phyloP scores from a whole-genome alignment of 2,329 filamentous ascomycete species.

The Helicocarpus griseus region DNA sequence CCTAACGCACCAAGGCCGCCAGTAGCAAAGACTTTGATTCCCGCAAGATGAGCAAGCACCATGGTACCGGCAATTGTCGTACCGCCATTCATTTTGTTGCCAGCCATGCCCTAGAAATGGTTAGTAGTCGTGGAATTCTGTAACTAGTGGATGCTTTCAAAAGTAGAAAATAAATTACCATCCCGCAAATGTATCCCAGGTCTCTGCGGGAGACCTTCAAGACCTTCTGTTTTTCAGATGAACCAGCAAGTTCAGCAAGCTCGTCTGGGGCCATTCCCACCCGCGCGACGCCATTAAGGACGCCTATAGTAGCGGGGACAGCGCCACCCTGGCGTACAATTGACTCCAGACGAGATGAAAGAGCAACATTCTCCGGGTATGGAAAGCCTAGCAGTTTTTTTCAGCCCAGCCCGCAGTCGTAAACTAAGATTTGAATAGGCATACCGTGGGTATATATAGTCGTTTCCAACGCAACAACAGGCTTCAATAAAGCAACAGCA shows the following conservation, averaged over 20 bases:
- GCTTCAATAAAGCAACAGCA: slow-evolving; percentile 62
- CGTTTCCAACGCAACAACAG: slow-evolving; percentile 86
- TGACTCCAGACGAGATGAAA: slow-evolving; percentile 71
- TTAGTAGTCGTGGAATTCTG: slow-evolving; percentile 1
- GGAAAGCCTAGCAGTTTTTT: slow-evolving; percentile 46
- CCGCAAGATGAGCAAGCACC: slow-evolving; percentile 74
- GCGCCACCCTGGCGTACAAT: slow-evolving; percentile 72
- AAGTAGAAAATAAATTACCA: slow-evolving; percentile 44
- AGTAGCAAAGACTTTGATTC: slow-evolving; percentile 88
- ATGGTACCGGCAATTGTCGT: slow-evolving; percentile 93
- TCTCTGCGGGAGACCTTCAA: slow-evolving; percentile 83
- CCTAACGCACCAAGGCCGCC: slow-evolving; percentile 59
- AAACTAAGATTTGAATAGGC: slow-evolving; percentile 2
- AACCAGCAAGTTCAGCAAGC: slow-evolving; percentile 56
- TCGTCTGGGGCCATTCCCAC: slow-evolving; percentile 69
- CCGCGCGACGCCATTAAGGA: slow-evolving; percentile 70
- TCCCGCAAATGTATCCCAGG: slow-evolving; percentile 67
- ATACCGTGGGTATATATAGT: slow-evolving; percentile 93
- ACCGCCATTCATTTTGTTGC: slow-evolving; percentile 67
- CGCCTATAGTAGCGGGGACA: slow-evolving; percentile 82
- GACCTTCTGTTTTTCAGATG: slow-evolving; percentile 57
- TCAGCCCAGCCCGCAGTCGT: neutral
- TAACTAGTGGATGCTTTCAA: neutral
- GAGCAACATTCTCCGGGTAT: slow-evolving; percentile 60
- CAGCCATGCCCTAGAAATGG: slow-evolving; percentile 49